phyloP scores from a whole-genome alignment of 2,329 filamentous ascomycete species.

The Bipolaris cookei region DNA sequence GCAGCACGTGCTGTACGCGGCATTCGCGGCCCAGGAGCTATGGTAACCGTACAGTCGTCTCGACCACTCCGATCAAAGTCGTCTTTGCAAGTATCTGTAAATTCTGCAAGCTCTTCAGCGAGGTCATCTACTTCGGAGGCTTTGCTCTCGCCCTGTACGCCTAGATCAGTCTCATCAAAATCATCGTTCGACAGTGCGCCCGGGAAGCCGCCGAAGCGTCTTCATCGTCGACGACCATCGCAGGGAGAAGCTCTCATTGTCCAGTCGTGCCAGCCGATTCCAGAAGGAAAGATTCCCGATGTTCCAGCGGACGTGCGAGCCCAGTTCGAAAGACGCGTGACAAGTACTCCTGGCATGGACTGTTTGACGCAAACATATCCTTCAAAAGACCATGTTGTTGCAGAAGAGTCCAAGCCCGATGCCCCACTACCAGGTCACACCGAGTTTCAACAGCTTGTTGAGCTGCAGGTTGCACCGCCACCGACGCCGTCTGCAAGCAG shows the following conservation, averaged over 20 bases:
- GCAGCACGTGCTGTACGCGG: neutral
- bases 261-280: conserved; percentile 39
- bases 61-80: conserved; percentile 11
- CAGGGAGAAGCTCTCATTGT: conserved; percentile 38
- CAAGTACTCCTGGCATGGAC: conserved; percentile 45
- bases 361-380: conserved; percentile 47
- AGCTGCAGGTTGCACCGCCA: conserved; percentile 34
- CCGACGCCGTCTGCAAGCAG: conserved; percentile 30
- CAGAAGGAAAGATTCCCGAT: conserved; percentile 40
- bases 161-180: conserved; percentile 30
- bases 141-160: conserved; percentile 27
- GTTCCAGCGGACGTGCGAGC: conserved; percentile 44
- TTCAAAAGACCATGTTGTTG: conserved; percentile 36
- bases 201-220: conserved; percentile 29
- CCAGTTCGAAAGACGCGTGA: conserved; percentile 47
- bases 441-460: conserved; percentile 19
- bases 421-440: conserved; percentile 10
- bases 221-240: conserved; percentile 43
- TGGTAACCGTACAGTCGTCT: conserved; percentile 5
- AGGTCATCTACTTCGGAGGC: conserved; percentile 17
- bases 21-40: neutral
- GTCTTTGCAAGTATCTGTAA: conserved; percentile 20
- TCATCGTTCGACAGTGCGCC: conserved; percentile 28
- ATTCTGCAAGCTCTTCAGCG: conserved; percentile 13
- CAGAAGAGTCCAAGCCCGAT: conserved; percentile 13